Conservation (phyloP, 352 stramenopile genomes). For the Halophytophthora polymorphica region DNA sequence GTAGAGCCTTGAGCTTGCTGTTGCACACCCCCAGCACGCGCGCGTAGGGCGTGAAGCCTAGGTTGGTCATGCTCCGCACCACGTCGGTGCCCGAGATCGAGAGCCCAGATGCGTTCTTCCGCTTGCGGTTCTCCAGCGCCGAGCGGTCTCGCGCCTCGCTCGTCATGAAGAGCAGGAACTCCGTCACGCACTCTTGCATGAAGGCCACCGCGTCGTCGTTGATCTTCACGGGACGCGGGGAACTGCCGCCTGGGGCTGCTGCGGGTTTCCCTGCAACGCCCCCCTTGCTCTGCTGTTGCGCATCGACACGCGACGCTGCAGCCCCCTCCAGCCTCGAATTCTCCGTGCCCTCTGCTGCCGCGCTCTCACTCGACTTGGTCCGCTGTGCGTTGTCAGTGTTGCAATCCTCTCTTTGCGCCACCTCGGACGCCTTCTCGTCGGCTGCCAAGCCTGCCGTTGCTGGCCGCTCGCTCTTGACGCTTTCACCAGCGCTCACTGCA, state of each 20-base stretch:
- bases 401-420: too few species aligned
- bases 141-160: conserved; percentile 75
- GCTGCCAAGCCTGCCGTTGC: background rate
- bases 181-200: conserved; percentile 84
- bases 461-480: conserved; percentile 6
- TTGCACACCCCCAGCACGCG: conserved; percentile 61
- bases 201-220: conserved; percentile 74
- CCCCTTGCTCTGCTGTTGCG: background rate
- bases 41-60: conserved; percentile 69
- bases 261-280: conserved; percentile 1
- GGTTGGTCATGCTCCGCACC: conserved; percentile 60
- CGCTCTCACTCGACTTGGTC: too few species aligned
- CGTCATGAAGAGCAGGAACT: conserved; percentile 82
- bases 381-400: background rate
- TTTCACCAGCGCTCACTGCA: background rate
- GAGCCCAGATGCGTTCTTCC: conserved; percentile 46
- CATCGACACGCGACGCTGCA: background rate
- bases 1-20: conserved; percentile 59
- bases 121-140: conserved; percentile 47
- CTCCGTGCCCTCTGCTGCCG: background rate
- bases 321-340: background rate
- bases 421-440: background rate
- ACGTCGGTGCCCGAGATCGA: conserved; percentile 60
- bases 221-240: conserved; percentile 49
- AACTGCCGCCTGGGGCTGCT: conserved; percentile 4